Evolutionary conservation across 805 yeast genomes (phyloP).

Genomic region (Barnettozyma pratensis): DNA sequence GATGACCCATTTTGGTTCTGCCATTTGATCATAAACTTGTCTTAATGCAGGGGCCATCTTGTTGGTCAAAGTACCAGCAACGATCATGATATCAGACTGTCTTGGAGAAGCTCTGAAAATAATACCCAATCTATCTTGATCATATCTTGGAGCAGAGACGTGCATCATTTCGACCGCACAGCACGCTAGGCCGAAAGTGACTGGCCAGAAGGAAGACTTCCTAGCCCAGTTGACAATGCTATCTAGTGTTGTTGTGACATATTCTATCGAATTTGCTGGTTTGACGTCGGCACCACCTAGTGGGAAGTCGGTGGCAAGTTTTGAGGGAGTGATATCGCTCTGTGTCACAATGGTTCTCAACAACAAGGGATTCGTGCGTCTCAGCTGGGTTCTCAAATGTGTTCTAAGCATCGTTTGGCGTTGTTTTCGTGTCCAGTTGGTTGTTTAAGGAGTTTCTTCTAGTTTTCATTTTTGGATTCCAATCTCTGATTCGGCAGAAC

Average conservation of each 20-base stretch:
- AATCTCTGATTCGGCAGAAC: too few species aligned
- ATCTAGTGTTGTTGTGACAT: constrained; percentile 77
- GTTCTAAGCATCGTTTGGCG: constrained; percentile 8
- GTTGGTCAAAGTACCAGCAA: constrained; percentile 86
- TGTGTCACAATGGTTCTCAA: constrained; percentile 17
- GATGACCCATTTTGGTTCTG: constrained; percentile 91
- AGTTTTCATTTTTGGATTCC: too few species aligned
- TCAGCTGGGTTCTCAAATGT: neutral
- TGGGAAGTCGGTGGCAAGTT: constrained; percentile 19
- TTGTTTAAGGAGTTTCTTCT: too few species aligned
- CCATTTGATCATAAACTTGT: constrained; percentile 92
- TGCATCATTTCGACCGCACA: constrained; percentile 97
- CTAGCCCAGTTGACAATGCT: constrained; percentile 87
- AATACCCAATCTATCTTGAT: constrained; percentile 87
- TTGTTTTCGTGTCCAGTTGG: neutral
- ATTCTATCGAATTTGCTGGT: constrained; percentile 60
- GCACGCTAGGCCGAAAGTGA: constrained; percentile 86
- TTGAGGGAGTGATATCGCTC: constrained; percentile 14
- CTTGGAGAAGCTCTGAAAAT: constrained; percentile 93
- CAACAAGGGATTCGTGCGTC: neutral
- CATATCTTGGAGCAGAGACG: constrained; percentile 84
- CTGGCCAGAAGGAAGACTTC: constrained; percentile 91
- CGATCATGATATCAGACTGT: constrained; percentile 88
- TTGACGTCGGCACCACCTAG: constrained; percentile 27
- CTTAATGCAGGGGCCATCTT: constrained; percentile 93